Evolutionary conservation across 139 green algal genomes (phyloP).

Genomic region (Picochlorum sp.): DNA sequence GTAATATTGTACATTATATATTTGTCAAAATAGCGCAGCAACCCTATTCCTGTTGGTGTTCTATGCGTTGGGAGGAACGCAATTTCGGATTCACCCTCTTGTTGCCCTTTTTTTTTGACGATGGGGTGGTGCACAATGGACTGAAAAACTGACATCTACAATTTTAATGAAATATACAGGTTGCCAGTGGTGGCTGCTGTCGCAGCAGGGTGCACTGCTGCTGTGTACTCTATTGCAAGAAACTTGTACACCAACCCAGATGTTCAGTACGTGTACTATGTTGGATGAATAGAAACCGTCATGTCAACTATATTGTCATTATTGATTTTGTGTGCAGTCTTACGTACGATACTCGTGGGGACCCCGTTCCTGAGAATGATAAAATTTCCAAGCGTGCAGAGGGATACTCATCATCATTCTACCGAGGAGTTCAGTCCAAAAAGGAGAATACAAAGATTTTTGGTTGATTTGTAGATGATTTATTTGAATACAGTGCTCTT

Average conservation of each 20-base stretch:
- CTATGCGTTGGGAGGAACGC: too few species aligned
- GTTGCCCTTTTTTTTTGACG: too few species aligned
- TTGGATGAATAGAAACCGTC: too few species aligned
- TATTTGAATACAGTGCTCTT: too few species aligned
- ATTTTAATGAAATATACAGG: slow-evolving; percentile 8
- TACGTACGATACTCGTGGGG: slow-evolving; percentile 3
- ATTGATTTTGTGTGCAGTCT: slow-evolving; percentile 6
- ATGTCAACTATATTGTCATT: neutral
- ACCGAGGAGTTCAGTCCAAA: slow-evolving; percentile 3
- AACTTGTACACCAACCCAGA: slow-evolving; percentile 17
- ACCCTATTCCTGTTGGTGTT: too few species aligned
- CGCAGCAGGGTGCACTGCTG: neutral
- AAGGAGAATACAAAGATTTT: slow-evolving; percentile 9
- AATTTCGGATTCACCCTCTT: too few species aligned
- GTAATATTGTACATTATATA: too few species aligned
- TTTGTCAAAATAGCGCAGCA: too few species aligned
- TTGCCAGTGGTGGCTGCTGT: slow-evolving; percentile 11
- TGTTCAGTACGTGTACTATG: slow-evolving; percentile 9
- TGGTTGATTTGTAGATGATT: neutral
- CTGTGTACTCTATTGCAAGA: slow-evolving; percentile 6
- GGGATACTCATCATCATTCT: slow-evolving; percentile 17
- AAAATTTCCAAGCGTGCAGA: slow-evolving; percentile 2
- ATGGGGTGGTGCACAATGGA: neutral
- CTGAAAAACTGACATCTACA: neutral
- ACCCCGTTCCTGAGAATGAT: slow-evolving; percentile 11